Percentiles rank a stretch among this genome's conserved stretches.
Evolutionary conservation across 1,139 yeast genomes (phyloP).

Genomic region (Yamadazyma taylorii): DNA sequence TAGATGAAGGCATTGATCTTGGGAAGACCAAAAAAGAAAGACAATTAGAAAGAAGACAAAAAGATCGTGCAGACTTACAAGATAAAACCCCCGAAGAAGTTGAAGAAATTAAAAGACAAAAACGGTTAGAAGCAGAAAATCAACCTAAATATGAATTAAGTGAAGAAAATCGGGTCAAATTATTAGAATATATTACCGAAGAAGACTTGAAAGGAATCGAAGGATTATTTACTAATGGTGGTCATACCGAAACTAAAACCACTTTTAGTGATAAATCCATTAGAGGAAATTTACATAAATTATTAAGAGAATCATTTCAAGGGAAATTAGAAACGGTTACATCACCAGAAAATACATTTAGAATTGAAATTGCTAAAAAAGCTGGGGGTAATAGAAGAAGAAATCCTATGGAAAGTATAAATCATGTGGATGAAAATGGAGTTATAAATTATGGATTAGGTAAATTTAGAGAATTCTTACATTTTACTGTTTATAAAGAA

Average conservation of each 20-base stretch:
- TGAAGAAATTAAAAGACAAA: slow-evolving; percentile 31
- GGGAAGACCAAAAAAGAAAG: slow-evolving; percentile 53
- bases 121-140: slow-evolving; percentile 21
- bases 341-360: slow-evolving; percentile 63
- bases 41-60: slow-evolving; percentile 45
- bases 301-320: slow-evolving; percentile 71
- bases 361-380: slow-evolving; percentile 50
- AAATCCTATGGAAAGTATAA: slow-evolving; percentile 44
- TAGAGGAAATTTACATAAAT: slow-evolving; percentile 76
- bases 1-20: slow-evolving; percentile 67
- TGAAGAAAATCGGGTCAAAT: slow-evolving; percentile 43
- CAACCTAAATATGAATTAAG: slow-evolving; percentile 45
- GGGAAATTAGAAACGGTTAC: slow-evolving; percentile 80
- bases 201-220: slow-evolving; percentile 58
- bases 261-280: slow-evolving; percentile 63
- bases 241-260: slow-evolving; percentile 58
- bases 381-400: slow-evolving; percentile 26
- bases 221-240: slow-evolving; percentile 55
- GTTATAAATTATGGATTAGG: slow-evolving; percentile 63
- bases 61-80: slow-evolving; percentile 37
- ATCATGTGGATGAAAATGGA: slow-evolving; percentile 51
- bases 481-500: slow-evolving; percentile 84
- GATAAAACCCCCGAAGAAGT: slow-evolving; percentile 37
- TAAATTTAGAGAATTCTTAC: slow-evolving; percentile 64
- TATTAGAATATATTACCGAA: slow-evolving; percentile 57